A percentile compares a stretch with the other conserved stretches of the same genome.
Evolutionary conservation across 352 stramenopile species (phyloP).

Genomic region (Elongisporangium senticosum): DNA sequence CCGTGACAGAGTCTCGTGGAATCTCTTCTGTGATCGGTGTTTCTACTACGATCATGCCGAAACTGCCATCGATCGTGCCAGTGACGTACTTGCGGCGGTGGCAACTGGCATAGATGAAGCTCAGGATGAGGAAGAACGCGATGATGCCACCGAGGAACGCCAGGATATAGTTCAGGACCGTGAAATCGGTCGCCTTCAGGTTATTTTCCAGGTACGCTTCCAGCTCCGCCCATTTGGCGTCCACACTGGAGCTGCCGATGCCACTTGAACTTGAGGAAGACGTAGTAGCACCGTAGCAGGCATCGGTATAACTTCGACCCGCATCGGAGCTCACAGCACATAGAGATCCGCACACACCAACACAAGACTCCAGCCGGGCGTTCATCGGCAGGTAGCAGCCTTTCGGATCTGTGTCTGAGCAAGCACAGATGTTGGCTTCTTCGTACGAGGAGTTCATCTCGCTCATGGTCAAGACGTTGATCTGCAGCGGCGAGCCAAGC

Average conservation of each 20-base stretch:
- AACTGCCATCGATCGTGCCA: not conserved
- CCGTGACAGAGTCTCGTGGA: not conserved
- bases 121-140: slow-evolving; percentile 32
- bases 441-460: slow-evolving; percentile 16
- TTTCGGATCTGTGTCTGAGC: slow-evolving; percentile 27
- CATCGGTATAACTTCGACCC: slow-evolving; percentile 31
- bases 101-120: slow-evolving; percentile 29
- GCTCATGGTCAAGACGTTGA: slow-evolving; percentile 51
- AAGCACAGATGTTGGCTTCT: slow-evolving; percentile 38
- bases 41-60: not conserved
- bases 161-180: slow-evolving; percentile 44
- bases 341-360: slow-evolving; percentile 41
- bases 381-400: slow-evolving; percentile 50
- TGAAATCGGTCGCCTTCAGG: slow-evolving; percentile 33
- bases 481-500: slow-evolving; percentile 56
- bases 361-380: slow-evolving; percentile 36
- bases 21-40: not conserved
- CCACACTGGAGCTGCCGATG: slow-evolving; percentile 9
- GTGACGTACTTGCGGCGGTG: slow-evolving; percentile 1
- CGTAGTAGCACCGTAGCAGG: slow-evolving; percentile 25
- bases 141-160: slow-evolving; percentile 34
- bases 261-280: slow-evolving; percentile 11
- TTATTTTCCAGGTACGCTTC: slow-evolving; percentile 31
- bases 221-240: slow-evolving; percentile 33
- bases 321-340: slow-evolving; percentile 32